Base-by-base conservation (phyloP, 1,284 basidiomycete species). In the Apiotrichum mycotoxinovorans region DNA sequence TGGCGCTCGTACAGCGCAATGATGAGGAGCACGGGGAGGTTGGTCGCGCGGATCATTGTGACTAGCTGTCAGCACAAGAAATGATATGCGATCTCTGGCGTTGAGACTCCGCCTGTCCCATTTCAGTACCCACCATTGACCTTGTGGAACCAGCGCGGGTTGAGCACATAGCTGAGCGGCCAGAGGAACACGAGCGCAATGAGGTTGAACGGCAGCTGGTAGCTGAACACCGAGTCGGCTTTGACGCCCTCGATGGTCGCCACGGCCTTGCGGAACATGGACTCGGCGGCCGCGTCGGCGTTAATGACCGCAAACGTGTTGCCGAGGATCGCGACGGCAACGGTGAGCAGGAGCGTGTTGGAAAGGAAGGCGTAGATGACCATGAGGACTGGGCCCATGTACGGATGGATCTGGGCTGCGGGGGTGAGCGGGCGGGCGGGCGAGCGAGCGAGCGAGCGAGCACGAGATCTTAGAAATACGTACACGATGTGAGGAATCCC, bases 231-330 rank as follows among this genome's bases (percentile, higher is more conserved):
- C 2, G 86, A 91, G 70, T 96, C 93, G 49, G 66, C 76, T 63
- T 70, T 72, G 58, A 67, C 58, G 40, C 91, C 91, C 80, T 94
- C 91, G 35, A 95, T 85, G 0, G 91, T 93, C 12, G 84, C 86
- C 0, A 94, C 91, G 0, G 92, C 91, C 71, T 87, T 87, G 51
- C 93, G 83, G 73, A 93, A 96, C 89, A 95, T 91, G 4, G 88
- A 89, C 88, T 96, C 93, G 7, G 92, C 91, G 14, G 84, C 85
- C 20, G 93, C 93, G 76, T 96, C 93, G 65, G 90, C 87, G 61
- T 87, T 93, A 67, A 96, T 91, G 20, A 83, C 89, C 0, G 91
- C 85, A 73, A 96, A 97, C 0, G 93, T 97, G 72, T 96, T 89
- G 10, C 91, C 91, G 22, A 97, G 80, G 47, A 96, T 93, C 8